Evolutionary conservation across 2,329 filamentous ascomycete species (phyloP), one percentile per base, ranked within the genome.

Genomic region (Ramichloridium luteum): DNA sequence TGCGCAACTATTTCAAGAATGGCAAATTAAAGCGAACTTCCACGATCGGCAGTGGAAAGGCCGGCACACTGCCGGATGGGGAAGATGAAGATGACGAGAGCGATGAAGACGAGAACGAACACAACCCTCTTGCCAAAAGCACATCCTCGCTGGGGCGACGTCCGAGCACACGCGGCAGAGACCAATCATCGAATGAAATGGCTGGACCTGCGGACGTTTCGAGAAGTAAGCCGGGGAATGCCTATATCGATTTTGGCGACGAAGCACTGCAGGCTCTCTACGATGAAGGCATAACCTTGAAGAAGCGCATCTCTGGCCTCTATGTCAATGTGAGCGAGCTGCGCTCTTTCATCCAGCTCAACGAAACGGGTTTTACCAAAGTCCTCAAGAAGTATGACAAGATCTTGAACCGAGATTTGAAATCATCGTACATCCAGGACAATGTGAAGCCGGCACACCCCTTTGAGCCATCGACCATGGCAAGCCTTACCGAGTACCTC

Each of bases 311-410:
- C 34, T 75, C 93, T 44, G 76, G 76, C 52, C 66, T 86, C 38
- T 98, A 94, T 53, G 90, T 98, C 27, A 80, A 83, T 43, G 65
- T 96, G 12, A 94, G 88, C 60, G 90, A 94, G 57, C 72, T 98
- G 49, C 92, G 93, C 54, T 96, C 88, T 2, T 98, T 86, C 51
- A 77, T 86, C 34, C 88, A 96, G 61, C 73, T 98, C 40, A 98
- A 98, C 67, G 80, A 81, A 59, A 98, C 90, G 0, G 90, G 90
- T 9, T 98, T 98, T 60, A 74, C 78, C 50, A 98, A 98, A 60
- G 86, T 93, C 1, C 62, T 96, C 45, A 98, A 98, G 62, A 98
- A 98, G 58, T 98, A 90, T 51, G 90, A 98, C 67, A 98, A 98
- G 65, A 96, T 81, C 35, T 62, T 93, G 36, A 80, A 94, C 56